These are phyloP conservation scores for Rickenella mellea DNA, from an alignment of 768 basidiomycete species.

Conservation along the genomic window DNA sequence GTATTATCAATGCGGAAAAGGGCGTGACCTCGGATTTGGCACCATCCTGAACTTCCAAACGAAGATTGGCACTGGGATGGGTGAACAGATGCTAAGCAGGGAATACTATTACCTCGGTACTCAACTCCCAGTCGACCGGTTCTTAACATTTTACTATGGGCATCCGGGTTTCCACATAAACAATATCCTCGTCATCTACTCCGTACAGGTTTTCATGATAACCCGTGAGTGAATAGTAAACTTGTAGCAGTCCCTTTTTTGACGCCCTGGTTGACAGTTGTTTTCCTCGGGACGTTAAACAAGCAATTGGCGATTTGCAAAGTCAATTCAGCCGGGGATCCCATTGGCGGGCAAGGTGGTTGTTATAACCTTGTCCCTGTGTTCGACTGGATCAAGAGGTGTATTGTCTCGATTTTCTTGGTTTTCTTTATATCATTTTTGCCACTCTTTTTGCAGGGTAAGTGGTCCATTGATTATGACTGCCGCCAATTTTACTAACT, in stretches of 20 bases:
- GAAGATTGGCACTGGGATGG: slow-evolving; percentile 99
- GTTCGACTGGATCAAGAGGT: slow-evolving; percentile 96
- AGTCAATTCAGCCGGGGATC: slow-evolving; percentile 72
- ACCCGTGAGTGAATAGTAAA: slow-evolving; percentile 49
- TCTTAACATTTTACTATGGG: slow-evolving; percentile 99
- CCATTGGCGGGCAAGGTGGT: slow-evolving; percentile 75
- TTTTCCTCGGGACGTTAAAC: slow-evolving; percentile 95
- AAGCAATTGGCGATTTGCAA: slow-evolving; percentile 84
- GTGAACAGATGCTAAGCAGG: slow-evolving; percentile 98
- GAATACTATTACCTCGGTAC: slow-evolving; percentile 99
- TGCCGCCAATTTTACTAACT: slow-evolving; percentile 5
- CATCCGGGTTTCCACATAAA: slow-evolving; percentile 99
- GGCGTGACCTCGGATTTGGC: slow-evolving; percentile 97
- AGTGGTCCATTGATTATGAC: slow-evolving; percentile 11
- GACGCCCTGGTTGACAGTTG: slow-evolving; percentile 36
- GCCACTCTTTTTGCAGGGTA: slow-evolving; percentile 92
- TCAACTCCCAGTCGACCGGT: slow-evolving; percentile 94
- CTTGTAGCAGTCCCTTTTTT: slow-evolving; percentile 3
- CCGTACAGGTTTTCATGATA: slow-evolving; percentile 96
- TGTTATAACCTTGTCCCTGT: slow-evolving; percentile 96
- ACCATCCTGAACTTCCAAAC: slow-evolving; percentile 99
- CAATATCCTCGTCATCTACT: slow-evolving; percentile 97
- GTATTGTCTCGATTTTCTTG: slow-evolving; percentile 95
- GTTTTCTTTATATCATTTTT: slow-evolving; percentile 98
- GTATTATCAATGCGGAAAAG: slow-evolving; percentile 99